Percentiles rank a stretch among this genome's conserved stretches.
These are phyloP conservation scores for Trichoderma asperelloides DNA, from an alignment of 495 filamentous ascomycete genomes.

Conservation along the genomic window DNA sequence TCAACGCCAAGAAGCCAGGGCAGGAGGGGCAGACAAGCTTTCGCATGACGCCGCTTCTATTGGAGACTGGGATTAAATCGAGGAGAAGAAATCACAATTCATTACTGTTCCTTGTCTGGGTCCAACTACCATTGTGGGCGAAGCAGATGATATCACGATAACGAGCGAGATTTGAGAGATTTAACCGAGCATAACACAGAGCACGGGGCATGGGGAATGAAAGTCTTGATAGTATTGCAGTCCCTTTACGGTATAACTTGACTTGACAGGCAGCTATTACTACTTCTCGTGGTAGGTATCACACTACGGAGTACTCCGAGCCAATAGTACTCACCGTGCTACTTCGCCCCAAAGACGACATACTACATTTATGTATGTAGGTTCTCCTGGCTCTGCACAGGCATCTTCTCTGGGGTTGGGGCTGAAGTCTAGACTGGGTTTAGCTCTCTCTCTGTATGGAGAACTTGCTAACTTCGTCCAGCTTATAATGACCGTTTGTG, in stretches of 20 bases:
- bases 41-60: background rate
- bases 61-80: background rate
- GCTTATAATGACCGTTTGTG: background rate
- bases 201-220: background rate
- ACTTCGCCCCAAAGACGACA: background rate
- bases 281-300: no score
- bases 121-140: background rate
- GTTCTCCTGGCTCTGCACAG: background rate
- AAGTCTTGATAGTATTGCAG: background rate
- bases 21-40: background rate
- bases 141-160: background rate
- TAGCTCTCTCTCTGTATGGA: background rate
- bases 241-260: background rate
- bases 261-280: background rate
- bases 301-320: background rate
- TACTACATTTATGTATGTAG: no score
- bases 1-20: background rate
- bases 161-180: background rate
- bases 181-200: background rate
- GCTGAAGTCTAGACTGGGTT: background rate
- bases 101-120: background rate
- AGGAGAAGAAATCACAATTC: background rate
- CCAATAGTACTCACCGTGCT: background rate
- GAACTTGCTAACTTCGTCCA: background rate
- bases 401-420: background rate